Percentiles rank a stretch among this genome's conserved stretches.
Conservation (phyloP, 805 yeast species). For the Teunomyces lycoperdinae region DNA sequence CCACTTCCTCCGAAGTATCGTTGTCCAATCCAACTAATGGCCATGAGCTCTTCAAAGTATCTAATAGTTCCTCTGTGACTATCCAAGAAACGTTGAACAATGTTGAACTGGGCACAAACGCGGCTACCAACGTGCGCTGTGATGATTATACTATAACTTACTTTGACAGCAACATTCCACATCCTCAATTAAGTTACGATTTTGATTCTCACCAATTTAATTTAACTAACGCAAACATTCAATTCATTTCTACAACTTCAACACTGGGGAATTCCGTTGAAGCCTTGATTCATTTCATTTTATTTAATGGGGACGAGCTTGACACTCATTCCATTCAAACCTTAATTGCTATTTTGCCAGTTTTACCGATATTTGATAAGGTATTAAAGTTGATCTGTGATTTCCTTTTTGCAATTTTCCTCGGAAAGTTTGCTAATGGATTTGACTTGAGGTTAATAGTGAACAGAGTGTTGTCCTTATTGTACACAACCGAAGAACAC, state of each 20-base stretch:
- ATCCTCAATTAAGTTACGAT: constrained; percentile 45
- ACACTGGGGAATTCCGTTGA: constrained; percentile 38
- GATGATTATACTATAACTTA: constrained; percentile 19
- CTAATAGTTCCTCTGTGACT: constrained; percentile 15
- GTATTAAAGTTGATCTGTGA: constrained; percentile 20
- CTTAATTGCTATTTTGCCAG: constrained; percentile 29
- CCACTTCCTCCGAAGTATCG: neutral
- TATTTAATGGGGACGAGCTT: constrained; percentile 29
- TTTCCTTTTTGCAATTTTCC: constrained; percentile 18
- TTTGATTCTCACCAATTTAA: constrained; percentile 32
- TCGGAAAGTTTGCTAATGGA: constrained; percentile 23
- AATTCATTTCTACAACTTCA: constrained; percentile 4
- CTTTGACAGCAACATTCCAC: constrained; percentile 26
- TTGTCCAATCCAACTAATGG: constrained; percentile 6
- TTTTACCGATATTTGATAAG: constrained; percentile 32
- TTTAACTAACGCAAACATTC: constrained; percentile 8
- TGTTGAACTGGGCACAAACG: neutral
- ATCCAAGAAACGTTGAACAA: constrained; percentile 7
- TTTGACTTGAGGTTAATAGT: constrained; percentile 31
- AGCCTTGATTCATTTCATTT: constrained; percentile 70
- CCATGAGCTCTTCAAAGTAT: constrained; percentile 13
- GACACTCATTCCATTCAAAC: constrained; percentile 12
- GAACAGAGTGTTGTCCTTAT: constrained; percentile 50
- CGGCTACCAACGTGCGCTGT: neutral
- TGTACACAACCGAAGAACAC: constrained; percentile 53